Base-by-base conservation (phyloP, 164 flowering plant species). In the Aristolochia contorta region DNA sequence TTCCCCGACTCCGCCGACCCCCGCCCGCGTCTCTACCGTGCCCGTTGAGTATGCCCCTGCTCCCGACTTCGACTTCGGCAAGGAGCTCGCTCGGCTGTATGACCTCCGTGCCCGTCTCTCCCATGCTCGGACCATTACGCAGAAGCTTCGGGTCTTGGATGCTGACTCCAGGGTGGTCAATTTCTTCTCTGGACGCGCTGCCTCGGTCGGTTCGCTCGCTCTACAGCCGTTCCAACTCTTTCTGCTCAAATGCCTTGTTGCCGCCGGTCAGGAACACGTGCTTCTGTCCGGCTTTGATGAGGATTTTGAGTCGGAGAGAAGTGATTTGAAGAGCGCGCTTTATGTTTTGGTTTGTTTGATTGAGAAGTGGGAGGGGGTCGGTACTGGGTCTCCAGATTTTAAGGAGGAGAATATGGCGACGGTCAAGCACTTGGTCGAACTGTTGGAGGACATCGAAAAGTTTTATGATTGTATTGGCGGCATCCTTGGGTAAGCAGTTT, bases 401-500 rank as follows among this genome's bases (percentile, higher is more conserved):
- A 27, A 63, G 41, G 63, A 32, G 55, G 27, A 10, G 54, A 54
- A 21, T 60, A 56, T 47, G 74, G 60, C 6, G 73, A 68, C 41
- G 75, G 77, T 41, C 24, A 80, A 68, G 56, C 73, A 77, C 66
- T 73, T 92, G 58, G 62, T 84, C 72, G 75, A 66, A 74, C 83
- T 58, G 53, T 70, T 92, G 54, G 73, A 49, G 41, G 90, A 84
- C 51, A 67, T 86, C 37, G 97, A 92, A 47, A 56, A 65, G 72
- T 92, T 92, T 65, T 89, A 92, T 69, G 80, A 86, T 70, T 92
- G 96, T 74, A 86, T 92, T 77, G 97, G 98, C 46, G 98, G 98
- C 53, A 83, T 92, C 49, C 78, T 89, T 43, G 98, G 98, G 98
- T 92, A 59, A 63, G 79, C 18, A 47, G 12, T 16, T 22, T 24